Conservation (phyloP, 805 yeast genomes). For the Wickerhamiella sergipiensis region DNA sequence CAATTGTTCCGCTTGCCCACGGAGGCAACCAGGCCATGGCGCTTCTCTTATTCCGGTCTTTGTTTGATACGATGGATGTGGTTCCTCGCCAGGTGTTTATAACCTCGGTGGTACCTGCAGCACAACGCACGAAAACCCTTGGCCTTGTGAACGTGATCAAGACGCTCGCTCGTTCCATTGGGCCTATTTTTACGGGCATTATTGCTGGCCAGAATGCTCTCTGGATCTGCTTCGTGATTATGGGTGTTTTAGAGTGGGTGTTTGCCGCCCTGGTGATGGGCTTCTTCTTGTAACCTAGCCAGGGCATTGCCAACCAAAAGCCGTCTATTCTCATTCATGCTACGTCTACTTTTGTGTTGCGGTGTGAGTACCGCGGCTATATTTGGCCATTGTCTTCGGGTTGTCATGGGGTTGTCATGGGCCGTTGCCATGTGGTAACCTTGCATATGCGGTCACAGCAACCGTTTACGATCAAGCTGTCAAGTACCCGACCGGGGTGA, state of each 20-base stretch:
- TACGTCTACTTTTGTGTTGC: no score
- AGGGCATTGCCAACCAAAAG: no score
- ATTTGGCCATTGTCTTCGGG: no score
- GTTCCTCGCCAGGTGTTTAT: constrained; percentile 78
- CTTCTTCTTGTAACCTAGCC: not conserved
- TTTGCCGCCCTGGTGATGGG: constrained; percentile 11
- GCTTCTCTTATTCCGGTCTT: constrained; percentile 40
- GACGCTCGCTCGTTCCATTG: constrained; percentile 70
- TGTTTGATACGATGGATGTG: constrained; percentile 74
- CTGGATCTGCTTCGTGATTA: constrained; percentile 22
- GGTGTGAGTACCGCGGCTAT: no score
- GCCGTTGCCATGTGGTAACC: not conserved
- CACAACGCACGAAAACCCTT: constrained; percentile 61
- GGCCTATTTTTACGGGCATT: constrained; percentile 68
- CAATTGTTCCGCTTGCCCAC: constrained; percentile 37
- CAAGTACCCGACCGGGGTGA: not conserved
- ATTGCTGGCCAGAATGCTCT: constrained; percentile 36
- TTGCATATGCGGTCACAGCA: not conserved
- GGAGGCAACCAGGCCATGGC: constrained; percentile 33
- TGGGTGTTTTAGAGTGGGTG: constrained; percentile 24
- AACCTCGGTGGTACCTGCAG: constrained; percentile 47
- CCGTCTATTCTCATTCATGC: no score
- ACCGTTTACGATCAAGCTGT: not conserved
- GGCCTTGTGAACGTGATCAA: constrained; percentile 80
- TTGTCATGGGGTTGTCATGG: not conserved